Evolutionary conservation across 352 stramenopile species (phyloP).

Genomic region (Globisporangium cederbergense): DNA sequence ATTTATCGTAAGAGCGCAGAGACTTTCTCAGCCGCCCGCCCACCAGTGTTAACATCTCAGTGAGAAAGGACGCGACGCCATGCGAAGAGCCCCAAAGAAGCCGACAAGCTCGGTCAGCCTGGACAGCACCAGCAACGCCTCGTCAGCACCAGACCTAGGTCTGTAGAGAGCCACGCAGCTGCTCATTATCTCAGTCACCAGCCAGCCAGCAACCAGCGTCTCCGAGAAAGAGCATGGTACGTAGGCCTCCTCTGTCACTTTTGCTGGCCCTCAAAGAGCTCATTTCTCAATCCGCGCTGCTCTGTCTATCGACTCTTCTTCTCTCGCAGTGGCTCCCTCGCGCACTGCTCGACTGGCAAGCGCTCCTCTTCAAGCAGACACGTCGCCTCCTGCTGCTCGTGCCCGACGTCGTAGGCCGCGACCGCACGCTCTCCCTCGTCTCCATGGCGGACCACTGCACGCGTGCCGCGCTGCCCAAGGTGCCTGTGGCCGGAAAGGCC

Average conservation of each 20-base stretch:
- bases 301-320: background rate
- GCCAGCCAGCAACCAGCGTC: background rate
- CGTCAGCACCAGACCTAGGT: too few species aligned
- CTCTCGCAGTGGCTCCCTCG: constrained; percentile 8
- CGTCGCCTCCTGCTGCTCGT: background rate
- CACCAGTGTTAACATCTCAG: background rate
- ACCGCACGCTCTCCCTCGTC: constrained; percentile 2
- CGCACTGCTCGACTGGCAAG: constrained; percentile 10
- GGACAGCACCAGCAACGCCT: too few species aligned
- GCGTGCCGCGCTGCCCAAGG: background rate
- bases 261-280: background rate
- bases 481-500: constrained; percentile 9
- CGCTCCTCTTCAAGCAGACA: constrained; percentile 8
- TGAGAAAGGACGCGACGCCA: background rate
- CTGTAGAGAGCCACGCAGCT: too few species aligned
- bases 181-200: background rate
- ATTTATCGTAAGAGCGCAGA: too few species aligned
- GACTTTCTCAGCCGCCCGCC: too few species aligned
- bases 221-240: constrained; percentile 15
- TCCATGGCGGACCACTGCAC: constrained; percentile 1
- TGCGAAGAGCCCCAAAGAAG: too few species aligned
- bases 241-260: background rate
- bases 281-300: background rate
- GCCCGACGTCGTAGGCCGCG: background rate
- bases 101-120: too few species aligned